phyloP scores from a whole-genome alignment of 805 yeast genomes.

The Clavispora fructus region DNA sequence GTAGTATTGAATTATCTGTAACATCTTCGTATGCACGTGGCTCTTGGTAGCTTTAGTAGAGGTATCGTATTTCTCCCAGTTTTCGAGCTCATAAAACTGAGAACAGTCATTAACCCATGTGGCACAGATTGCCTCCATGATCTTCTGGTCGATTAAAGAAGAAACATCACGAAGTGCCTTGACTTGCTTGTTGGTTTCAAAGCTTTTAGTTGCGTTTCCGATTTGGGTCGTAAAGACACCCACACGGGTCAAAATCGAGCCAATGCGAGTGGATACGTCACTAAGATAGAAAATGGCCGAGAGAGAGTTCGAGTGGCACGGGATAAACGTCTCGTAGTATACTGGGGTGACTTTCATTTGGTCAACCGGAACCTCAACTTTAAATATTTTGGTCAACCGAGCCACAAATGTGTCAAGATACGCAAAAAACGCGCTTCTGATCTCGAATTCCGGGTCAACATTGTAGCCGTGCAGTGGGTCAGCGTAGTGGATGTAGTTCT shows the following conservation, averaged over 20 bases:
- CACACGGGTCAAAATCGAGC: constrained; percentile 23
- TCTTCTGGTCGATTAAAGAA: constrained; percentile 29
- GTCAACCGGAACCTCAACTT: constrained; percentile 20
- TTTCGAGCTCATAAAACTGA: constrained; percentile 40
- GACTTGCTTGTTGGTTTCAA: constrained; percentile 33
- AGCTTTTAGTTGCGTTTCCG: constrained; percentile 28
- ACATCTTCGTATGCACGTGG: constrained; percentile 27
- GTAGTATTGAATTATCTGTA: constrained; percentile 32
- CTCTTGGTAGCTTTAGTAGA: constrained; percentile 6
- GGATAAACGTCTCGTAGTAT: constrained; percentile 32
- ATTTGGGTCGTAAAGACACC: constrained; percentile 28
- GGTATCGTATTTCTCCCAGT: constrained; percentile 30
- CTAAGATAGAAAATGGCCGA: constrained; percentile 35
- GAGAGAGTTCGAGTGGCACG: constrained; percentile 36
- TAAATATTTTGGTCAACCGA: constrained; percentile 26
- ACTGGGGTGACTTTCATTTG: constrained; percentile 34
- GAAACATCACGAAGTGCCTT: constrained; percentile 31
- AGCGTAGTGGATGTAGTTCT: constrained; percentile 33
- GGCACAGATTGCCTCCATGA: constrained; percentile 37
- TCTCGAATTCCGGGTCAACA: constrained; percentile 26
- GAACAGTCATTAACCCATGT: constrained; percentile 43
- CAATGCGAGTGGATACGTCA: constrained; percentile 22
- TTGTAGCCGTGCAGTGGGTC: constrained; percentile 15
- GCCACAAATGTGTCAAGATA: constrained; percentile 22
- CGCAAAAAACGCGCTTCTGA: constrained; percentile 22